Conservation (phyloP, 2,329 filamentous ascomycete species). For the Pseudogymnoascus sp. region DNA sequence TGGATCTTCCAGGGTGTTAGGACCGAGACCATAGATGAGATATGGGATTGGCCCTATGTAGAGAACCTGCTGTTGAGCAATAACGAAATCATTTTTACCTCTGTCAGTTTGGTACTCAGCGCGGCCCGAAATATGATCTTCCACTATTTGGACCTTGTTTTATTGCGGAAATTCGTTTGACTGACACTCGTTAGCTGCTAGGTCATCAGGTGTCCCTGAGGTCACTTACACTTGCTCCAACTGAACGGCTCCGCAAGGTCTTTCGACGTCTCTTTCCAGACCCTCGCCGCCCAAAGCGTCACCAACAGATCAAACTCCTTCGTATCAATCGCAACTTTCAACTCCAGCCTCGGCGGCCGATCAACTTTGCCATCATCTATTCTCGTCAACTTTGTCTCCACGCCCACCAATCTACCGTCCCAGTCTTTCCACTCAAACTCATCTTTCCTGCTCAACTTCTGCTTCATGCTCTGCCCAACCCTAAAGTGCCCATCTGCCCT, state of each 20-base stretch:
- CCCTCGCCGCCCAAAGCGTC: constrained; percentile 7
- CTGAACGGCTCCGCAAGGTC: constrained; percentile 6
- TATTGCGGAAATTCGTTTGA: background rate
- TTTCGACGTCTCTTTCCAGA: background rate
- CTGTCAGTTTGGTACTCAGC: background rate
- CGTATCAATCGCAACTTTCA: background rate
- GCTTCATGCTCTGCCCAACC: background rate
- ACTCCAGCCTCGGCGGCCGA: background rate
- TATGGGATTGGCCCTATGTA: background rate
- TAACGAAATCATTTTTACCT: background rate
- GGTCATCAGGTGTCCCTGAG: background rate
- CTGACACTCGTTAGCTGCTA: background rate
- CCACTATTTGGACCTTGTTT: background rate
- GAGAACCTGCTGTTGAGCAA: background rate
- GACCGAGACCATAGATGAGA: background rate
- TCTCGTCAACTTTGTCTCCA: constrained; percentile 6
- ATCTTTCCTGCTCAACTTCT: constrained; percentile 2
- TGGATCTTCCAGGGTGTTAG: background rate
- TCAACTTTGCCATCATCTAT: background rate
- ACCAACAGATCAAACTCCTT: constrained; percentile 4
- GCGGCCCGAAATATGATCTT: background rate
- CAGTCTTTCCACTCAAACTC: constrained; percentile 3
- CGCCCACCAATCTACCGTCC: background rate
- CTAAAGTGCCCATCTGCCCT: background rate
- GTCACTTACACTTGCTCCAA: background rate